phyloP scores from a whole-genome alignment of 805 yeast species.

The Starmerella vaccinii region DNA sequence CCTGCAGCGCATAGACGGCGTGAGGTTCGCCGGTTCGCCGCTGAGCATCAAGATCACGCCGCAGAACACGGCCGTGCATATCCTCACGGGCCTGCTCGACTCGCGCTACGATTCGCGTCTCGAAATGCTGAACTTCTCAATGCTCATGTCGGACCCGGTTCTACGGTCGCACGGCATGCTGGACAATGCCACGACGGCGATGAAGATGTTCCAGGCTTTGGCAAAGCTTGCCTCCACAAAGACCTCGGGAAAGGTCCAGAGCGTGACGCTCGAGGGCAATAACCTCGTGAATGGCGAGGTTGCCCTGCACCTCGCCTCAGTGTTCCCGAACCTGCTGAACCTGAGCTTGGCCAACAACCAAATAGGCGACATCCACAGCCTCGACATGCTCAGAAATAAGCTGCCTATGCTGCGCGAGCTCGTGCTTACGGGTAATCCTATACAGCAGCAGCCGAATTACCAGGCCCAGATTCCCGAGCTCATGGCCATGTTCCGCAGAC shows the following conservation, averaged over 20 bases:
- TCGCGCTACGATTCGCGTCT: conserved; percentile 56
- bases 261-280: conserved; percentile 47
- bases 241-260: conserved; percentile 40
- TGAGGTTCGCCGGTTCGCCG: conserved; percentile 65
- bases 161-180: conserved; percentile 56
- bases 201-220: conserved; percentile 83
- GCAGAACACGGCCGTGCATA: conserved; percentile 42
- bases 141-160: conserved; percentile 52
- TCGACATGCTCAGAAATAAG: conserved; percentile 72
- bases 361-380: conserved; percentile 44
- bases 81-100: conserved; percentile 50
- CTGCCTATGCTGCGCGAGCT: conserved; percentile 65
- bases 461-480: conserved; percentile 42
- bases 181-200: conserved; percentile 46
- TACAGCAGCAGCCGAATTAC: conserved; percentile 40
- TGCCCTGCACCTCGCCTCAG: conserved; percentile 54
- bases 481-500: conserved; percentile 64
- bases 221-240: conserved; percentile 66
- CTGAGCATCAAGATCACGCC: conserved; percentile 41
- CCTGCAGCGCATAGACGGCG: conserved; percentile 58
- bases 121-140: conserved; percentile 59
- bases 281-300: conserved; percentile 49
- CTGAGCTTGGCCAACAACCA: conserved; percentile 71
- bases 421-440: conserved; percentile 68
- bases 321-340: conserved; percentile 68